Base-by-base conservation (phyloP, 2,329 filamentous ascomycete species). In the Hymenotorrendiella dingleyae region DNA sequence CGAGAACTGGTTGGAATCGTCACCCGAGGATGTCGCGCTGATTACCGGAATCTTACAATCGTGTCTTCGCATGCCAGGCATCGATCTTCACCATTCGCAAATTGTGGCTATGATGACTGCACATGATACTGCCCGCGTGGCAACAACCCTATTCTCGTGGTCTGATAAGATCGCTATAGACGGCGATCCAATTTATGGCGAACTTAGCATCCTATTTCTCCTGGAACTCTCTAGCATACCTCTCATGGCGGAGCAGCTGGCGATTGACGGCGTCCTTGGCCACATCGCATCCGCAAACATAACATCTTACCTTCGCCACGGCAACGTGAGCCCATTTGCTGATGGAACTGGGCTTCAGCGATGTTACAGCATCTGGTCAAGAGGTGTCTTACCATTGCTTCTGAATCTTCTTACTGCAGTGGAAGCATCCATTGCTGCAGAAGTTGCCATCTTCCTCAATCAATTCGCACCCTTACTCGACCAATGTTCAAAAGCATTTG, bases 61-160 rank as follows among this genome's bases (percentile, higher is more conserved):
- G 23, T 84, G 86, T 53, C 72, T 97, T 12, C 80, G 81, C 49
- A 76, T 95, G 22, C 86, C 88, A 0, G 82, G 83, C 36, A 82
- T 87, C 46, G 79, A 85, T 42, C 76, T 85, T 51, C 78, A 80
- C 36, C 80, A 85, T 49, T 72, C 76, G 11, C 82, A 88, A 54
- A 76, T 91, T 27, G 72, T 87, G 40, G 77, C 80, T 57, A 81
- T 82, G 52, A 72, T 88, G 70, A 71, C 76, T 1, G 77, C 78
- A 35, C 81, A 89, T 59, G 81, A 85, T 50, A 82, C 83, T 1
- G 74, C 87, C 34, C 85, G 91, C 56, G 85, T 89, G 47, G 90
- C 89, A 1, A 82, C 84, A 5, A 88, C 86, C 24, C 74, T 98
- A 4, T 97, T 91, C 65, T 95, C 89, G 0, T 98, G 93, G 93